Percentiles rank a stretch among this genome's conserved stretches.
These are phyloP conservation scores for Rhodotorula diobovata DNA, from an alignment of 768 basidiomycete genomes.

Conservation along the genomic window DNA sequence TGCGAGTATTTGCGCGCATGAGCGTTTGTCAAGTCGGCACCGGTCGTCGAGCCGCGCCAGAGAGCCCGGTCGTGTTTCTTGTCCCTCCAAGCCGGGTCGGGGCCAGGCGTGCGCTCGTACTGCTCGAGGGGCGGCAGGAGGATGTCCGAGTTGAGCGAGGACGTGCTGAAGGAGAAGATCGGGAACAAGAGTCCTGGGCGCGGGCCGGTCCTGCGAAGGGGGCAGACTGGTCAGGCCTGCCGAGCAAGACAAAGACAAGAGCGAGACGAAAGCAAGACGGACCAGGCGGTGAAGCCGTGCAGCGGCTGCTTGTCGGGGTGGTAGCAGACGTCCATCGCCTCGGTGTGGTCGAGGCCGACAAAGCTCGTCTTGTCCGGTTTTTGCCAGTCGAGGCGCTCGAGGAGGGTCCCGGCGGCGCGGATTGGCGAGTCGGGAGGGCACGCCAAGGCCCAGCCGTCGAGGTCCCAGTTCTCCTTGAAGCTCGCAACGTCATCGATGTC, in stretches of 20 bases:
- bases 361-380: constrained; percentile 19
- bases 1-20: constrained; percentile 41
- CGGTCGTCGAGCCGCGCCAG: constrained; percentile 52
- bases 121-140: constrained; percentile 44
- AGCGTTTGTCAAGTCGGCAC: constrained; percentile 37
- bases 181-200: constrained; percentile 40
- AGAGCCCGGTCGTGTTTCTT: constrained; percentile 49
- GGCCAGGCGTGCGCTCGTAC: constrained; percentile 39
- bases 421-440: constrained; percentile 38
- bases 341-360: constrained; percentile 45
- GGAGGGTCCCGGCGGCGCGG: constrained; percentile 2
- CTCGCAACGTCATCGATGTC: constrained; percentile 19
- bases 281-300: constrained; percentile 46
- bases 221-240: no score
- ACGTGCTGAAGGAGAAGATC: constrained; percentile 41
- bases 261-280: background rate
- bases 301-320: constrained; percentile 44
- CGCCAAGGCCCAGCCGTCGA: constrained; percentile 34
- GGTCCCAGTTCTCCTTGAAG: constrained; percentile 15
- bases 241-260: no score
- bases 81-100: constrained; percentile 46
- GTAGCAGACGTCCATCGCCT: constrained; percentile 47
- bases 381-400: constrained; percentile 29
- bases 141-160: constrained; percentile 41
- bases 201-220: constrained; percentile 33